phyloP scores from a whole-genome alignment of 495 filamentous ascomycete species.

The Penicillium parvum region DNA sequence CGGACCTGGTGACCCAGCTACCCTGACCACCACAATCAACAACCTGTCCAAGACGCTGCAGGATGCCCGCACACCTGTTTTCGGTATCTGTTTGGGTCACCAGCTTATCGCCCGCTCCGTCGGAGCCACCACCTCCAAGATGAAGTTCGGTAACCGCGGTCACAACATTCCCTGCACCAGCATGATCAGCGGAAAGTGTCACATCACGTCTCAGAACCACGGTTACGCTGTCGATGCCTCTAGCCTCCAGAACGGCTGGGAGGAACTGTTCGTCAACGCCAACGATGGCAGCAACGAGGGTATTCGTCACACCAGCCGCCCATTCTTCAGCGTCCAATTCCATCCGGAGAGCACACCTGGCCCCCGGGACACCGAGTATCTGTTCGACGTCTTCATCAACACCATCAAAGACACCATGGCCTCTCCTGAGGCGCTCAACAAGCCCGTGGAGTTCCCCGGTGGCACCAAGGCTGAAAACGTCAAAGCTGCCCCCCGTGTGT shows the following conservation, averaged over 20 bases:
- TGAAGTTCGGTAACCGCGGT: conserved; percentile 98
- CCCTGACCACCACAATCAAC: conserved; percentile 68
- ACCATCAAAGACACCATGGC: conserved; percentile 65
- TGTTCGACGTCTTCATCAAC: conserved; percentile 94
- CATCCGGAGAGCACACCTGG: conserved; percentile 96
- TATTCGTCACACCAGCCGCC: conserved; percentile 77
- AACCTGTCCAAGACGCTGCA: conserved; percentile 68
- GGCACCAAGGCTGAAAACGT: conserved; percentile 73
- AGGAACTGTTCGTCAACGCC: conserved; percentile 93
- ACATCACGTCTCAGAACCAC: conserved; percentile 98
- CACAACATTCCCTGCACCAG: conserved; percentile 98
- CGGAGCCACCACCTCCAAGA: conserved; percentile 83
- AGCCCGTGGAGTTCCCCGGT: conserved; percentile 80
- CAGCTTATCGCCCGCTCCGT: conserved; percentile 89
- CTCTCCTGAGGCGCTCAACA: conserved; percentile 55
- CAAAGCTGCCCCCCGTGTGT: conserved; percentile 67
- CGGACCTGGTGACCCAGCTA: conserved; percentile 91
- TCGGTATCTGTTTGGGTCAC: conserved; percentile 95
- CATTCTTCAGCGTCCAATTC: conserved; percentile 98
- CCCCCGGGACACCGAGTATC: conserved; percentile 91
- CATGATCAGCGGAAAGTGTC: conserved; percentile 87
- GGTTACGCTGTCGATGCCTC: conserved; percentile 85
- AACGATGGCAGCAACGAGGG: conserved; percentile 98
- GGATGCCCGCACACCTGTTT: conserved; percentile 78
- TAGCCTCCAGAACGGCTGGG: conserved; percentile 73